Evolutionary conservation across 768 basidiomycete species (phyloP), one percentile per base, ranked within the genome.

Genomic region (Lactarius hatsudake): DNA sequence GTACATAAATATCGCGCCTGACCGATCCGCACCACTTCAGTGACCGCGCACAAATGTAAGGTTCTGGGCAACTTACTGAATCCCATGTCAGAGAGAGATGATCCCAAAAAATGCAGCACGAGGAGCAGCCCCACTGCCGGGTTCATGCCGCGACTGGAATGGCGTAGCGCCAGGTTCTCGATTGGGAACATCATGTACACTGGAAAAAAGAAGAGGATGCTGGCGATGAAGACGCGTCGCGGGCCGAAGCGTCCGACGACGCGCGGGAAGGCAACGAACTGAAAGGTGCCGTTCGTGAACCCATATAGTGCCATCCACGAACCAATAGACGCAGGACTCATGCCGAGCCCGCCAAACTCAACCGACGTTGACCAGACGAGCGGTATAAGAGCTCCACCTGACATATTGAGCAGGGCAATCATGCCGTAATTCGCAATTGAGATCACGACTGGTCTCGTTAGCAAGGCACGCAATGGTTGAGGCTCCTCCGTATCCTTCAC

Each of bases 1-100:
- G 68, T 85, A 88, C 64, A 91, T 88, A 74, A 89, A 89, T 20
- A 90, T 75, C 53, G 87, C 84, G 28, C 87, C 89, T 89, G 61
- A 15, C 32, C 3, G 6, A 58, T n/a, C 83, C 20, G 23, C 7
- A 36, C 20, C 6, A 3, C 36, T 3, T 42, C 53, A 61, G 20
- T 36, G 62, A 55, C 40, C 5, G 9, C 17, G 12, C 5, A 12
- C 32, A 15, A 28, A 30, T 17, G 43, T 45, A 56, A 7, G 34
- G 13, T 20, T 5, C 23, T n/a, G 1, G 2, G 43, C 1, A 5
- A 66, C 65, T 62, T 23, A 67, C 66, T 61, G 48, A 67, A 62
- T 2, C 66, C 66, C 66, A 67, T 67, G 30, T 53, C 66, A 12
- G 48, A 34, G 7, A 62, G 15, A 30, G 53, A 40, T 26, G 58